These are phyloP conservation scores for Termitomyces sp. DNA, from an alignment of 768 basidiomycete genomes.

Conservation along the genomic window DNA sequence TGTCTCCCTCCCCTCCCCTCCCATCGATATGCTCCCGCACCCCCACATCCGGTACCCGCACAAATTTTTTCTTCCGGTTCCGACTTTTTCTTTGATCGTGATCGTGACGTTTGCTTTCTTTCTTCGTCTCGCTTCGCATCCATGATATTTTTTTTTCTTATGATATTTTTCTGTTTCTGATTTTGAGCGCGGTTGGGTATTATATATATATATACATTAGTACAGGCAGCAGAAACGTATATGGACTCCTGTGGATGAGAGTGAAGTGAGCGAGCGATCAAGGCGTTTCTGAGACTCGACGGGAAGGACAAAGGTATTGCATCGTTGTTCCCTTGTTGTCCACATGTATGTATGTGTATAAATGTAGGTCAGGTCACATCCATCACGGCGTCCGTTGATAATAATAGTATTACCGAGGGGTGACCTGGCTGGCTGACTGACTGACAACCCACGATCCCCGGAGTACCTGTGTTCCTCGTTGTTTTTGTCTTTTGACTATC, in stretches of 20 bases:
- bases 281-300: background rate
- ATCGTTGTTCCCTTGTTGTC: background rate
- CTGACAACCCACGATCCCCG: too few species aligned
- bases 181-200: slow-evolving; percentile 10
- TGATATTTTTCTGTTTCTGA: slow-evolving; percentile 9
- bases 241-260: too few species aligned
- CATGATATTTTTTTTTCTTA: slow-evolving; percentile 11
- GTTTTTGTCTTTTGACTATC: too few species aligned
- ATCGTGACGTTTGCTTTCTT: background rate
- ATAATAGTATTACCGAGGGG: background rate
- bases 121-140: background rate
- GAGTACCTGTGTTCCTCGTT: too few species aligned
- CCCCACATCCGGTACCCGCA: too few species aligned
- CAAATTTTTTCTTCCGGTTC: background rate
- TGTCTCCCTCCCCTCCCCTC: background rate
- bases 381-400: background rate
- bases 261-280: background rate
- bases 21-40: too few species aligned
- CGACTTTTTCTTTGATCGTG: too few species aligned
- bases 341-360: background rate
- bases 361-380: background rate
- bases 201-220: background rate
- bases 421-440: too few species aligned
- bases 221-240: slow-evolving; percentile 5
- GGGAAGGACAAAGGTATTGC: background rate